Evolutionary conservation across 352 stramenopile species (phyloP).

Genomic region (Blastocystis sp.): DNA sequence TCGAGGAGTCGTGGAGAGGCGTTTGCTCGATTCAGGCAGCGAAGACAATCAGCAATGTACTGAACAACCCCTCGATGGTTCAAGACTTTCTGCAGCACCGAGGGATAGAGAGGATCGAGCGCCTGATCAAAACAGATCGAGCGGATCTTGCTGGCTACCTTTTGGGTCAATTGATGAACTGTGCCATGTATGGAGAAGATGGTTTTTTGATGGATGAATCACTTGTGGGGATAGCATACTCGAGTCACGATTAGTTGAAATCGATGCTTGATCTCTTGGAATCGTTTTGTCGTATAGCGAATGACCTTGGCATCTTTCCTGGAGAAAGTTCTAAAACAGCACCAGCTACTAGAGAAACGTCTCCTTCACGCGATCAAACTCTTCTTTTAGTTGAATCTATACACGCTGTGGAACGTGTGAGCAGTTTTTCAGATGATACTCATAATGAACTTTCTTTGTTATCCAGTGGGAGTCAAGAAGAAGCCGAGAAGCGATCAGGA

Average conservation of each 20-base stretch:
- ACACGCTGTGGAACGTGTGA: background rate
- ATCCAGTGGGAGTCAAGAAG: background rate
- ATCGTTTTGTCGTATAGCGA: background rate
- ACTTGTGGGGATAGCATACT: background rate
- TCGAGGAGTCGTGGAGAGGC: constrained; percentile 16
- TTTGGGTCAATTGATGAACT: constrained; percentile 37
- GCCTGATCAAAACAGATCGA: background rate
- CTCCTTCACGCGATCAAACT: background rate
- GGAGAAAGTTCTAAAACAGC: background rate
- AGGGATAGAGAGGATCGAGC: background rate
- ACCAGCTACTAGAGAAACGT: background rate
- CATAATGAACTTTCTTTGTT: background rate
- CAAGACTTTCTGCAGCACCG: constrained; percentile 13
- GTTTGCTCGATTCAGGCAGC: background rate
- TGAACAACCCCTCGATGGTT: background rate
- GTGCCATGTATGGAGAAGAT: background rate
- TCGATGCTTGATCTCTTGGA: background rate
- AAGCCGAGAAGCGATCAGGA: background rate
- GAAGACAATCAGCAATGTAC: constrained; percentile 11
- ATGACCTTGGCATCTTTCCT: background rate
- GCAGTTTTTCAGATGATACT: background rate
- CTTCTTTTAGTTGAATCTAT: background rate
- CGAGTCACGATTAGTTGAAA: background rate
- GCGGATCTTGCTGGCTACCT: background rate
- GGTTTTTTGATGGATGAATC: constrained; percentile 1